Evolutionary conservation across 2,329 filamentous ascomycete genomes (phyloP).

Genomic region (Arthroderma sp.): DNA sequence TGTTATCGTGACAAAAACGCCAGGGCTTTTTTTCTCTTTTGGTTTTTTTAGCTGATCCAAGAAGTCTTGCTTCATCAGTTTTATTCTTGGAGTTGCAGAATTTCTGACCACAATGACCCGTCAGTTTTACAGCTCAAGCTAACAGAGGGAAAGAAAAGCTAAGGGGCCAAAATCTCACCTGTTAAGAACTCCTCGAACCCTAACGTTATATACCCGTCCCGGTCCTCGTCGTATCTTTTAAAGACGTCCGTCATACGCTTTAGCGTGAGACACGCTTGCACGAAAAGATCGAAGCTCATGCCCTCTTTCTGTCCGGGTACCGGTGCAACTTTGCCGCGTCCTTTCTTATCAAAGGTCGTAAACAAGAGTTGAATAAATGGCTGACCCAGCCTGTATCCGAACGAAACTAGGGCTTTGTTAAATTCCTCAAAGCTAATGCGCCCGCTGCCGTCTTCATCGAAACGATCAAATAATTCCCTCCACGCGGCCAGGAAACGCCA

Average conservation of each 20-base stretch:
- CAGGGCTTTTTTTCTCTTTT: no score
- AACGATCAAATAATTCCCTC: constrained; percentile 88
- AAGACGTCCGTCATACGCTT: constrained; percentile 99
- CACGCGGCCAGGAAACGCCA: constrained; percentile 95
- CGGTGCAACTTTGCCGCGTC: constrained; percentile 27
- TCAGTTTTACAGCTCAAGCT: no score
- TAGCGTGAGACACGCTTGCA: constrained; percentile 90
- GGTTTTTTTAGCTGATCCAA: no score
- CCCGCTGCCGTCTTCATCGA: constrained; percentile 75
- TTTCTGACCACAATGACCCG: no score
- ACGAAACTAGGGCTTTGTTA: constrained; percentile 75
- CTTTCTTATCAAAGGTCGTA: constrained; percentile 63
- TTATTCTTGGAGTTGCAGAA: constrained; percentile 1
- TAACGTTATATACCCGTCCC: constrained; percentile 80
- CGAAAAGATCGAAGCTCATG: constrained; percentile 91
- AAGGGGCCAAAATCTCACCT: constrained; percentile 26
- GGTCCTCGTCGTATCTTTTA: constrained; percentile 95
- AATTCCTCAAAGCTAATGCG: constrained; percentile 82
- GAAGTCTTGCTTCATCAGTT: neutral
- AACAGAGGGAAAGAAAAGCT: neutral
- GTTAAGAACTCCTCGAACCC: constrained; percentile 72
- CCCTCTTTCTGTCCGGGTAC: constrained; percentile 39
- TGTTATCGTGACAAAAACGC: no score
- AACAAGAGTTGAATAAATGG: constrained; percentile 78
- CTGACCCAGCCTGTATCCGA: constrained; percentile 79